Base-by-base conservation (phyloP, 768 basidiomycete genomes). In the Hysterangium stoloniferum region DNA sequence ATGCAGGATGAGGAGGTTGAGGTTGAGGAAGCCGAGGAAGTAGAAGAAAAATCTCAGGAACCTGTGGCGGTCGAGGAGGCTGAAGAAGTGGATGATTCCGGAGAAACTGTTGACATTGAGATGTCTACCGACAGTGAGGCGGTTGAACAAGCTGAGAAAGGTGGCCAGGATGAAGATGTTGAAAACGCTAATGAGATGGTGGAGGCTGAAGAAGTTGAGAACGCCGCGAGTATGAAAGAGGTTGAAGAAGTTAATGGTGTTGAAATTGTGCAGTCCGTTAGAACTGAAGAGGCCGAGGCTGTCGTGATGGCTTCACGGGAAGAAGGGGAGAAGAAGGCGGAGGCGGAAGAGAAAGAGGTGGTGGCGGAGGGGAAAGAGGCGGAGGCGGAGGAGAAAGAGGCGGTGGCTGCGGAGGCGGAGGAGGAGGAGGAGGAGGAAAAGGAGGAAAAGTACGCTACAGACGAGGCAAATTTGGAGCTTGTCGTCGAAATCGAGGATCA, bases 1-100 rank as follows among this genome's bases (percentile, higher is more conserved):
- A 22, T 13, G 6, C 29, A 42, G 48, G 37, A 40, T 22, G 35
- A 37, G 17, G 48, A 40, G 19, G 48, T 40, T 19, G 25, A 37
- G 5, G 29, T 40, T 11, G 48, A 50, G 48, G 20, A 38, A 19
- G 48, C 36, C 7, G n/a, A n/a, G n/a, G n/a, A n/a, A n/a, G n/a
- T n/a, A n/a, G n/a, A n/a, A n/a, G n/a, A n/a, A n/a, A 24, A 40
- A 6, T 6, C 6, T 19, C 7, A 40, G 6, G 38, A 40, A 40
- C 38, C 38, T 19, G n/a, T 24, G 38, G 38, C 25, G n/a, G 25
- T n/a, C n/a, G 38, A 19, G 19, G 17, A 40, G n/a, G 6, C 38
- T n/a, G 38, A 19, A 6, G 11, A 17, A 6, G 38, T 19, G 6
- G n/a, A 40, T 40, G 38, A 35, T 11, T 35, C 34, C 11, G 19